These are phyloP conservation scores for Cladosporium sp. DNA, from an alignment of 2,329 filamentous ascomycete species.

Conservation along the genomic window DNA sequence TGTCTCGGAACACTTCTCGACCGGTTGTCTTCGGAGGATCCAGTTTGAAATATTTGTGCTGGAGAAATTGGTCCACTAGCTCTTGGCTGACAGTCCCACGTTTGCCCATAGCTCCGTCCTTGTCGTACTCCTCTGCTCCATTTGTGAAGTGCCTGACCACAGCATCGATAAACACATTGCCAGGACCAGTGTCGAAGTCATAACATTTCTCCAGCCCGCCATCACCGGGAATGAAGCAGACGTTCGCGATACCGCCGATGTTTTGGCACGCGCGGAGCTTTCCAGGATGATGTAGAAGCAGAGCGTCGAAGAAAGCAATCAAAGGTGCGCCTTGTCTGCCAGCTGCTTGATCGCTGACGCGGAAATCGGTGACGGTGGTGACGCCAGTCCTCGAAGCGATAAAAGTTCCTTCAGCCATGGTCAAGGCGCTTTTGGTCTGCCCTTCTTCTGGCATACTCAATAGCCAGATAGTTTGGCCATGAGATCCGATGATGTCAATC, in stretches of 20 bases:
- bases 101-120: constrained; percentile 36
- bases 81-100: constrained; percentile 35
- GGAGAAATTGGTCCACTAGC: constrained; percentile 37
- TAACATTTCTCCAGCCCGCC: constrained; percentile 33
- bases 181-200: constrained; percentile 39
- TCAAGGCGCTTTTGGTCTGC: constrained; percentile 53
- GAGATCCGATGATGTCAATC: constrained; percentile 59
- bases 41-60: constrained; percentile 53
- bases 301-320: constrained; percentile 59
- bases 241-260: constrained; percentile 63
- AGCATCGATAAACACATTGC: constrained; percentile 40
- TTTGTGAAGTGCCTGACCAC: constrained; percentile 36
- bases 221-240: constrained; percentile 58
- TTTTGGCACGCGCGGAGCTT: constrained; percentile 63
- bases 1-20: constrained; percentile 62
- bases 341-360: constrained; percentile 59
- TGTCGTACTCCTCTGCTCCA: constrained; percentile 37
- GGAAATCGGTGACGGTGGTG: constrained; percentile 62
- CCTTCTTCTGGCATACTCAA: constrained; percentile 55
- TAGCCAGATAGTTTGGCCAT: constrained; percentile 63
- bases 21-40: constrained; percentile 61
- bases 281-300: constrained; percentile 58
- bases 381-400: constrained; percentile 59
- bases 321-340: constrained; percentile 59
- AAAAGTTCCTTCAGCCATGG: constrained; percentile 60